Evolutionary conservation across 169 alveolate species (phyloP).

Genomic region (Plasmodium gallinaceum): DNA sequence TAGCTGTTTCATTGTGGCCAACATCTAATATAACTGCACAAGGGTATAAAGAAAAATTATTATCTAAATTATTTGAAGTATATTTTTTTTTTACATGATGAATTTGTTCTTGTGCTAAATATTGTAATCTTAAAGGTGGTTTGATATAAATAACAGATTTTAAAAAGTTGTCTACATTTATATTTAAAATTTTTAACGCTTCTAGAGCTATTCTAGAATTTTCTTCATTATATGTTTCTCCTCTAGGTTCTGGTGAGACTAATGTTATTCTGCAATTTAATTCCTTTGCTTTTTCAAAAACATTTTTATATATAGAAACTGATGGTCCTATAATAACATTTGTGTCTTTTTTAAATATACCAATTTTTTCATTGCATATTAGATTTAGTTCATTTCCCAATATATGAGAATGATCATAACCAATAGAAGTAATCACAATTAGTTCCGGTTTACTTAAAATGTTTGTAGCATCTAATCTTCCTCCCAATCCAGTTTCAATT

Average conservation of each 20-base stretch:
- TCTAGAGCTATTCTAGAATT: constrained; percentile 80
- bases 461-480: constrained; percentile 92
- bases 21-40: constrained; percentile 88
- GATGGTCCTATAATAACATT: constrained; percentile 92
- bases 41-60: constrained; percentile 30
- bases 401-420: constrained; percentile 91
- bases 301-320: constrained; percentile 78
- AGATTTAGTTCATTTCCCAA: constrained; percentile 90
- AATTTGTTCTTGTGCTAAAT: constrained; percentile 79
- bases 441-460: constrained; percentile 85
- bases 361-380: constrained; percentile 93
- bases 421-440: constrained; percentile 92
- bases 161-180: constrained; percentile 34
- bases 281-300: constrained; percentile 70
- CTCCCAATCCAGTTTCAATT: constrained; percentile 95
- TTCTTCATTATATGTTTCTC: constrained; percentile 81
- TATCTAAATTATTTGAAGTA: not conserved
- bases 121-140: constrained; percentile 78
- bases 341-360: constrained; percentile 87
- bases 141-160: constrained; percentile 73
- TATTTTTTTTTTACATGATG: constrained; percentile 22
- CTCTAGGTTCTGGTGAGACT: constrained; percentile 58
- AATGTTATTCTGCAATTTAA: constrained; percentile 37
- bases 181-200: constrained; percentile 62
- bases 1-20: constrained; percentile 91